These are phyloP conservation scores for Daedalea quercina DNA, from an alignment of 768 basidiomycete species.

Conservation along the genomic window DNA sequence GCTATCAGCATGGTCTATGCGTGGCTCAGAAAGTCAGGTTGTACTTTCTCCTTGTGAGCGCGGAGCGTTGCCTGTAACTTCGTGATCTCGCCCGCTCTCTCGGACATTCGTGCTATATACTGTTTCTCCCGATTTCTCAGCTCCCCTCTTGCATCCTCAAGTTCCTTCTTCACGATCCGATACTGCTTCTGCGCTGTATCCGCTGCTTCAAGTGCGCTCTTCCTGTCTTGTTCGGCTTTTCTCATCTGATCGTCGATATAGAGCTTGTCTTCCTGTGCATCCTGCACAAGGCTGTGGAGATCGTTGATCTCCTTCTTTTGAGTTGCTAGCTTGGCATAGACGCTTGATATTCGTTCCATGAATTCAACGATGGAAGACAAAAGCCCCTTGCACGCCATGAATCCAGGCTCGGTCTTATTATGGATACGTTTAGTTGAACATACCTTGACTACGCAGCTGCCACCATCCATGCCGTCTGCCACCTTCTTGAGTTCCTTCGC, in stretches of 20 bases:
- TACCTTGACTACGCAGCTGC: background rate
- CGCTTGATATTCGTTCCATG: background rate
- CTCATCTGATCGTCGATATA: background rate
- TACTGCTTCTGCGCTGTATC: background rate
- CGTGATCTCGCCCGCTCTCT: background rate
- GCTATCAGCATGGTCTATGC: background rate
- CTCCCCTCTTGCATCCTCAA: background rate
- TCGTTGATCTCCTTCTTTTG: background rate
- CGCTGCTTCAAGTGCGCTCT: slow-evolving; percentile 1
- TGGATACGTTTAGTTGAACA: background rate
- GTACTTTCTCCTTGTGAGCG: slow-evolving; percentile 5
- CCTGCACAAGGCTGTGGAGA: background rate
- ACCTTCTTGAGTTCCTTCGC: slow-evolving; percentile 1
- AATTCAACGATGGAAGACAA: background rate
- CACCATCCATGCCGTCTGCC: background rate
- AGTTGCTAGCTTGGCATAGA: background rate
- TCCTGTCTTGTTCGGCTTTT: background rate
- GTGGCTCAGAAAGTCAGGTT: background rate
- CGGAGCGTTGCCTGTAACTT: background rate
- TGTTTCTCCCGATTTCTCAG: background rate
- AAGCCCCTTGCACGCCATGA: background rate
- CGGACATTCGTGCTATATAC: background rate
- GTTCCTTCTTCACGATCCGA: background rate
- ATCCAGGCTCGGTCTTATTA: background rate
- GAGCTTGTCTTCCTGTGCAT: background rate